A percentile compares a stretch with the other conserved stretches of the same genome.
These are phyloP conservation scores for Fraxinus cuspidata DNA, from an alignment of 257 asterid species.

Conservation along the genomic window DNA sequence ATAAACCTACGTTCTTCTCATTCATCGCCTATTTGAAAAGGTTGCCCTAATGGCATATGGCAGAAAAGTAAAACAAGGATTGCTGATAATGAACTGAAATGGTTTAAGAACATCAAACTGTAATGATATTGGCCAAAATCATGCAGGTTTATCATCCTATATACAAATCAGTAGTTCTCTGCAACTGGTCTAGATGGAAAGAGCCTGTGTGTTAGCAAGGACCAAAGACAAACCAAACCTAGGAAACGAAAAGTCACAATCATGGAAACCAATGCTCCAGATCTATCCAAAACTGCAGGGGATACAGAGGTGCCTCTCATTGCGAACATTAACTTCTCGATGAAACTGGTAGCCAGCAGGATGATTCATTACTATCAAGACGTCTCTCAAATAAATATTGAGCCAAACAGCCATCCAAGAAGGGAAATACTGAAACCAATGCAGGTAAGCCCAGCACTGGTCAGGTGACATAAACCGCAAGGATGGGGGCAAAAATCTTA, in stretches of 20 bases:
- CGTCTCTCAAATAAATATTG: constrained; percentile 61
- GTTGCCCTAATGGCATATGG: neutral
- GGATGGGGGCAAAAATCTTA: constrained; percentile 69
- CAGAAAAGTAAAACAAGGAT: neutral
- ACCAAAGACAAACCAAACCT: constrained; percentile 84
- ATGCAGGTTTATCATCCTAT: constrained; percentile 14
- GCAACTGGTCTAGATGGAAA: constrained; percentile 90
- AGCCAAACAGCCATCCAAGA: constrained; percentile 59
- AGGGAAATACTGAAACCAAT: constrained; percentile 71
- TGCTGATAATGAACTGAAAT: neutral
- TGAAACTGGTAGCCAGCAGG: no score
- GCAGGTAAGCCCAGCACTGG: constrained; percentile 72
- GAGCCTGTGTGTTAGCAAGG: constrained; percentile 74
- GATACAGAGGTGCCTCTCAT: constrained; percentile 52
- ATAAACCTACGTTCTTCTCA: neutral
- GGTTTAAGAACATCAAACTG: neutral
- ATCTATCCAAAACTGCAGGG: constrained; percentile 52
- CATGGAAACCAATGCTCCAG: constrained; percentile 64
- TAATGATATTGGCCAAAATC: neutral
- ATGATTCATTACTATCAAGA: constrained; percentile 56
- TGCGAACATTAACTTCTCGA: constrained; percentile 50
- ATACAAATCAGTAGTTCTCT: constrained; percentile 65
- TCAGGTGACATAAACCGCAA: constrained; percentile 74
- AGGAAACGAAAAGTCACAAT: constrained; percentile 63
- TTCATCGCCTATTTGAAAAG: neutral